A percentile compares a stretch with the other conserved stretches of the same genome.
Conservation (phyloP, 2,329 filamentous ascomycete genomes). For the Aspergillus eucalypticola region DNA sequence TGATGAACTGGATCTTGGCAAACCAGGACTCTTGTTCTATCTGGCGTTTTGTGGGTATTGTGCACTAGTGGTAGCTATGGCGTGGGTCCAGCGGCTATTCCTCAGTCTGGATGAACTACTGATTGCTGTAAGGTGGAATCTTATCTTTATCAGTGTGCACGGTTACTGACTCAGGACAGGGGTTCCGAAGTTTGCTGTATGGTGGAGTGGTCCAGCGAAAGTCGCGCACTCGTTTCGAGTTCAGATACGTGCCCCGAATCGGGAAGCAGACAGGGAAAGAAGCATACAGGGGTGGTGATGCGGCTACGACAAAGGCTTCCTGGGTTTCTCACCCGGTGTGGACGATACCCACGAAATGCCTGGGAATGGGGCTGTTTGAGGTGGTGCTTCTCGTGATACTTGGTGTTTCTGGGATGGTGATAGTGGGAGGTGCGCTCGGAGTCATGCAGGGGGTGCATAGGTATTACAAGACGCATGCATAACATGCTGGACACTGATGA, state of each 20-base stretch:
- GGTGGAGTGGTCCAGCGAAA: conserved; percentile 32
- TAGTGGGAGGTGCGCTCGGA: not conserved
- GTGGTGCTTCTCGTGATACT: conserved; percentile 1
- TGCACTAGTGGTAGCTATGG: conserved; percentile 33
- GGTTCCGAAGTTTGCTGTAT: conserved; percentile 26
- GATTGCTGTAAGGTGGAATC: conserved; percentile 21
- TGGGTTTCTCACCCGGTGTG: not conserved
- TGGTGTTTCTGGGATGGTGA: not conserved
- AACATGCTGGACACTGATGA: not conserved
- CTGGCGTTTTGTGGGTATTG: conserved; percentile 23
- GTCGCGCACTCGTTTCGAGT: conserved; percentile 34
- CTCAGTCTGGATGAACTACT: conserved; percentile 28
- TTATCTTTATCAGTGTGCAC: not conserved
- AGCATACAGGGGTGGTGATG: not conserved
- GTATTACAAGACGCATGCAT: not conserved
- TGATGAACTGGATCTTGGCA: conserved; percentile 36
- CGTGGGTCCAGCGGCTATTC: conserved; percentile 27
- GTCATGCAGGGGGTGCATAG: not conserved
- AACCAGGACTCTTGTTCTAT: conserved; percentile 27
- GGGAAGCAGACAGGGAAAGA: conserved; percentile 13
- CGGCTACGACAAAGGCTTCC: not conserved
- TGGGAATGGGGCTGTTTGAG: conserved; percentile 3
- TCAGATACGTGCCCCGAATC: conserved; percentile 34
- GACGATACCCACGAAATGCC: not conserved
- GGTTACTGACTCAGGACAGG: conserved; percentile 3